phyloP scores from a whole-genome alignment of 129 eudicot genomes.

The Oenanthe sinensis region DNA sequence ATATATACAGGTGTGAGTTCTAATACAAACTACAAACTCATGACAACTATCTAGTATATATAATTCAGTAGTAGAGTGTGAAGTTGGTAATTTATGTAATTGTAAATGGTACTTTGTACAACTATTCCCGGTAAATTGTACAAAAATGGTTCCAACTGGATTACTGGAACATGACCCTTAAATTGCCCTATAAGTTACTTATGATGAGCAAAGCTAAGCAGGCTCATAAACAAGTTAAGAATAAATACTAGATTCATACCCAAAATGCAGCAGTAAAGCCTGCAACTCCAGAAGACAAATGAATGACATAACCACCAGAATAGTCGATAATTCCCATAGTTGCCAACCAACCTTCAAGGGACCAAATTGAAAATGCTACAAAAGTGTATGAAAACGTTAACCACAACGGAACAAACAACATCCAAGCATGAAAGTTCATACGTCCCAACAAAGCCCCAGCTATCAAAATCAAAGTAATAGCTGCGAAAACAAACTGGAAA shows the following conservation, averaged over 20 bases:
- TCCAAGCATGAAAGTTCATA: slow-evolving; percentile 60
- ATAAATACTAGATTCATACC: not conserved
- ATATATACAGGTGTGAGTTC: not conserved
- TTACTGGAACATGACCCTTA: not conserved
- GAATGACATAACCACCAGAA: slow-evolving; percentile 8
- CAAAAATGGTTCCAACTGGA: too few species aligned
- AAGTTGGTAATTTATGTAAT: not conserved
- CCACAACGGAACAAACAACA: slow-evolving; percentile 60
- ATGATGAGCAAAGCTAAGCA: not conserved
- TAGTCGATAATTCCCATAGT: slow-evolving; percentile 36
- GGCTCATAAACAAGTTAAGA: not conserved
- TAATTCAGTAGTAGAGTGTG: not conserved
- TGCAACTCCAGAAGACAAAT: slow-evolving; percentile 2
- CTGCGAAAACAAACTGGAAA: slow-evolving; percentile 54
- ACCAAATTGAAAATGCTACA: slow-evolving; percentile 49
- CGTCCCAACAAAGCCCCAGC: slow-evolving; percentile 56
- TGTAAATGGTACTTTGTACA: not conserved
- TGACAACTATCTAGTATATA: not conserved
- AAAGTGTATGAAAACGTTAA: slow-evolving; percentile 48
- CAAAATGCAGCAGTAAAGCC: slow-evolving; percentile 3
- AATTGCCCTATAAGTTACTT: not conserved
- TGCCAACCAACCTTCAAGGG: slow-evolving; percentile 33
- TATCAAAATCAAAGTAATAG: slow-evolving; percentile 42
- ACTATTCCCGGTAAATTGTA: not conserved
- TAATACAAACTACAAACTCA: not conserved